Evolutionary conservation across 345 rosid genomes (phyloP), one percentile per base, ranked within the genome.

Genomic region (Salix koriyanagi): DNA sequence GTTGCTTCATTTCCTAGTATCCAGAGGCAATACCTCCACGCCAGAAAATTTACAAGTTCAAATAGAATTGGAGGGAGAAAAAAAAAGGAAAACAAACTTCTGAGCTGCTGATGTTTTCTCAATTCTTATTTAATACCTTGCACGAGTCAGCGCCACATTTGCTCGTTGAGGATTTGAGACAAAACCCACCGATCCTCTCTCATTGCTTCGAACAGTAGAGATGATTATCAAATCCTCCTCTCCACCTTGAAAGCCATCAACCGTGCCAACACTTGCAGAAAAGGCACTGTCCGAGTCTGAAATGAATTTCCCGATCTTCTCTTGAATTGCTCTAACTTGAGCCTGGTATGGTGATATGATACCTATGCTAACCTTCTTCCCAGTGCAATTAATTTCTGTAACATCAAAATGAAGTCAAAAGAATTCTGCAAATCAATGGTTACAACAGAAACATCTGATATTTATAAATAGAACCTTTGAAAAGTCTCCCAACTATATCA

Each of bases 231-330:
- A 81, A 56, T 88, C 91, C 67, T 86, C 87, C 89, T 15, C 89
- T 11, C 5, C 86, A 0, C 88, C 89, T 80, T 88, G 89, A 78
- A 88, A 85, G 4, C 89, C 89, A 79, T 88, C 91, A 30, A 88
- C 83, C 0, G 89, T 83, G 14, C 83, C 60, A 16, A 88, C 82
- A 46, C 61, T 84, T 60, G 82, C 74, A 42, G 85, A 36, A 77
- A 88, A 84, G 14, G 19, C 52, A 26, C 65, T 76, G 30, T 34
- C 67, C 25, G 26, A 18, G 6, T 19, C n/a, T n/a, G 13, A 41
- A 52, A 12, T 82, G 73, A 65, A 46, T 73, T 42, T 56, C 18
- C 81, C 84, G 28, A 88, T 67, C 78, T 75, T 87, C 73, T 84
- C 79, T 79, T 85, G 83, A 25, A 88, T 85, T 71, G 86, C 88